A percentile compares a stretch with the other conserved stretches of the same genome.
phyloP scores from a whole-genome alignment of 495 filamentous ascomycete genomes.

The Penicillium salamii region DNA sequence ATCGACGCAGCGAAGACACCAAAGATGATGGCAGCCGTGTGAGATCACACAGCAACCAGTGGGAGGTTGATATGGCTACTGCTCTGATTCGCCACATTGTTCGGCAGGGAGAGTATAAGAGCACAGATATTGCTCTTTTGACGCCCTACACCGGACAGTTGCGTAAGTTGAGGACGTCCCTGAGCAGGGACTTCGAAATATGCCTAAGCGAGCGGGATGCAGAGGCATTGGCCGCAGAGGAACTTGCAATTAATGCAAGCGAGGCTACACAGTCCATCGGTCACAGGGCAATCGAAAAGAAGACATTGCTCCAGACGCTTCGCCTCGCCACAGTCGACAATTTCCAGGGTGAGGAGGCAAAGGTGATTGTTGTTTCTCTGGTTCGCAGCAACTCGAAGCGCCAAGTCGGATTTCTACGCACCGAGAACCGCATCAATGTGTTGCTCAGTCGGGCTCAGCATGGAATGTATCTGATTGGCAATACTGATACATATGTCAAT shows the following conservation, averaged over 20 bases:
- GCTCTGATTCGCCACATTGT: conserved; percentile 64
- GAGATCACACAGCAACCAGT: conserved; percentile 62
- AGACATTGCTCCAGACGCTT: conserved; percentile 9
- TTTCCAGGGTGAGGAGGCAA: conserved; percentile 74
- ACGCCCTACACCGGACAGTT: conserved; percentile 72
- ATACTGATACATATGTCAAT: conserved; percentile 49
- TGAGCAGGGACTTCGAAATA: conserved; percentile 25
- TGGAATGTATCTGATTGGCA: conserved; percentile 79
- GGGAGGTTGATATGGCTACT: conserved; percentile 62
- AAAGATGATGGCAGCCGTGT: conserved; percentile 18
- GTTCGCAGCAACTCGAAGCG: conserved; percentile 65
- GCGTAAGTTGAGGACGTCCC: conserved; percentile 33
- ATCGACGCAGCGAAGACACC: conserved; percentile 52
- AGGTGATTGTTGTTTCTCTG: conserved; percentile 68
- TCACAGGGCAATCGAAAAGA: conserved; percentile 4
- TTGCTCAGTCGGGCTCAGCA: conserved; percentile 65
- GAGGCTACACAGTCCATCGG: conserved; percentile 20
- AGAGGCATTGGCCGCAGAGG: conserved; percentile 7
- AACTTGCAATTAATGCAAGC: conserved; percentile 44
- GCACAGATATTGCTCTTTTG: conserved; percentile 67
- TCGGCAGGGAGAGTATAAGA: conserved; percentile 57
- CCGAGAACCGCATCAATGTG: conserved; percentile 75
- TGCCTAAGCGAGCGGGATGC: conserved; percentile 57
- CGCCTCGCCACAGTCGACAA: conserved; percentile 69
- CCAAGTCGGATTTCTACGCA: conserved; percentile 67